Percentiles rank a stretch among this genome's conserved stretches.
Evolutionary conservation across 352 stramenopile species (phyloP).

Genomic region (Phytophthora pisi): DNA sequence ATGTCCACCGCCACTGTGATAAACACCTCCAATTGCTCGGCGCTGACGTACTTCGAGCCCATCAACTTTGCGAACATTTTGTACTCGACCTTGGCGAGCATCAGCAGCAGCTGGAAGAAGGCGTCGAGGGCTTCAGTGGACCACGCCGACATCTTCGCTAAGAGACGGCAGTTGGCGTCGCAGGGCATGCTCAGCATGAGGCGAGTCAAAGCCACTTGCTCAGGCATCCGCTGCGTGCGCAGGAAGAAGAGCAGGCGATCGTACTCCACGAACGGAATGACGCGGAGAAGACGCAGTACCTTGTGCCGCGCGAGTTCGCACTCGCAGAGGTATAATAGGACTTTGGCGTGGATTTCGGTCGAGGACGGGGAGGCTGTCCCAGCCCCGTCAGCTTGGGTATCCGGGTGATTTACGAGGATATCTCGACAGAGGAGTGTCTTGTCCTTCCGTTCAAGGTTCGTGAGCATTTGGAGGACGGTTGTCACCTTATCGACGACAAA

Average conservation of each 20-base stretch:
- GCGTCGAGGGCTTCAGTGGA: constrained; percentile 52
- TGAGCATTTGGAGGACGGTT: constrained; percentile 52
- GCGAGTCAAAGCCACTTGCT: constrained; percentile 64
- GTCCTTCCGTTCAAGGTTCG: constrained; percentile 41
- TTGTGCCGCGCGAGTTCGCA: constrained; percentile 51
- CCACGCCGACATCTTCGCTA: constrained; percentile 49
- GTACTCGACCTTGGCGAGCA: constrained; percentile 70
- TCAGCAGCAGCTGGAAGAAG: constrained; percentile 69
- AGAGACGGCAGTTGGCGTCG: constrained; percentile 50
- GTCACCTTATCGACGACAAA: constrained; percentile 15
- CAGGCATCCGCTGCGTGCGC: constrained; percentile 54
- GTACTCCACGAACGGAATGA: constrained; percentile 42
- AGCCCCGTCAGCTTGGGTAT: constrained; percentile 11
- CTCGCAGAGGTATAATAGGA: constrained; percentile 57
- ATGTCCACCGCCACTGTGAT: constrained; percentile 60
- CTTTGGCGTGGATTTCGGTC: constrained; percentile 25
- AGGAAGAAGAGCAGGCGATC: constrained; percentile 52
- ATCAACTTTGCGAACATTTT: constrained; percentile 59
- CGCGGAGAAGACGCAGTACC: constrained; percentile 49
- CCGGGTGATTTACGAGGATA: constrained; percentile 27
- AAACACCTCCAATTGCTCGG: constrained; percentile 46
- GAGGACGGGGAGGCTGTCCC: background rate
- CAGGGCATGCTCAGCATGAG: constrained; percentile 63
- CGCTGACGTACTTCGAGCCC: constrained; percentile 50
- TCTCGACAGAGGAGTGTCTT: constrained; percentile 44